Evolutionary conservation across 495 filamentous ascomycete species (phyloP).

Genomic region (Amniculicola lignicola): DNA sequence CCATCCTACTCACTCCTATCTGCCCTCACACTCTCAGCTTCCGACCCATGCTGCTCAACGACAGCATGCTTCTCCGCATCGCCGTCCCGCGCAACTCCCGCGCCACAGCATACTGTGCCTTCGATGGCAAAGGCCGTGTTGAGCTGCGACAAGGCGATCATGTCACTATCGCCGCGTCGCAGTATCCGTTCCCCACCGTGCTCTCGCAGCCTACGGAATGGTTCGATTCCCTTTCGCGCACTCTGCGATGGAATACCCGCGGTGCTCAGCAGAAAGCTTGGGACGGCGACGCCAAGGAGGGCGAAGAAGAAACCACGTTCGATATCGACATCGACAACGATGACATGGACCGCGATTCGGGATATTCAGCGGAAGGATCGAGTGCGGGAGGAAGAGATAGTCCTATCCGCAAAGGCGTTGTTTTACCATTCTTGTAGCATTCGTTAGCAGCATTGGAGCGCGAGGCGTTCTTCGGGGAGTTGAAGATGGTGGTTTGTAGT

Average conservation of each 20-base stretch:
- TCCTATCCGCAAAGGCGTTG: slow-evolving; percentile 28
- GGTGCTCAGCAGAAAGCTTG: slow-evolving; percentile 83
- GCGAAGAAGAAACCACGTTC: slow-evolving; percentile 55
- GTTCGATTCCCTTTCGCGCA: slow-evolving; percentile 90
- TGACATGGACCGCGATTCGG: slow-evolving; percentile 32
- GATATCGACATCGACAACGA: slow-evolving; percentile 78
- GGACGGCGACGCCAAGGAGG: slow-evolving; percentile 47
- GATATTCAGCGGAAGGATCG: slow-evolving; percentile 33
- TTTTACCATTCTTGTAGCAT: slow-evolving; percentile 23
- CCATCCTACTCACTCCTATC: slow-evolving; percentile 95
- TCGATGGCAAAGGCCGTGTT: slow-evolving; percentile 92
- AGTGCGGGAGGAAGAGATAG: slow-evolving; percentile 30
- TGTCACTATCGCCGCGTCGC: slow-evolving; percentile 88
- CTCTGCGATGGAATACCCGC: slow-evolving; percentile 88
- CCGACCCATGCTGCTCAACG: slow-evolving; percentile 97
- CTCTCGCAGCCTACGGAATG: slow-evolving; percentile 73
- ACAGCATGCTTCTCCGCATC: slow-evolving; percentile 84
- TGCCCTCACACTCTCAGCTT: slow-evolving; percentile 96
- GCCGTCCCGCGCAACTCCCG: slow-evolving; percentile 79
- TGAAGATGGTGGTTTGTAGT: background rate
- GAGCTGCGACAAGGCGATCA: slow-evolving; percentile 90
- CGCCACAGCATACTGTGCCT: slow-evolving; percentile 89
- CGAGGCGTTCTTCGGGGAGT: too few species aligned
- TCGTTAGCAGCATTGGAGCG: too few species aligned
- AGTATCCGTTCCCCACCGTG: slow-evolving; percentile 95